Evolutionary conservation across 1,284 basidiomycete genomes (phyloP), one percentile per base, ranked within the genome.

Genomic region (Ustilago lituana): DNA sequence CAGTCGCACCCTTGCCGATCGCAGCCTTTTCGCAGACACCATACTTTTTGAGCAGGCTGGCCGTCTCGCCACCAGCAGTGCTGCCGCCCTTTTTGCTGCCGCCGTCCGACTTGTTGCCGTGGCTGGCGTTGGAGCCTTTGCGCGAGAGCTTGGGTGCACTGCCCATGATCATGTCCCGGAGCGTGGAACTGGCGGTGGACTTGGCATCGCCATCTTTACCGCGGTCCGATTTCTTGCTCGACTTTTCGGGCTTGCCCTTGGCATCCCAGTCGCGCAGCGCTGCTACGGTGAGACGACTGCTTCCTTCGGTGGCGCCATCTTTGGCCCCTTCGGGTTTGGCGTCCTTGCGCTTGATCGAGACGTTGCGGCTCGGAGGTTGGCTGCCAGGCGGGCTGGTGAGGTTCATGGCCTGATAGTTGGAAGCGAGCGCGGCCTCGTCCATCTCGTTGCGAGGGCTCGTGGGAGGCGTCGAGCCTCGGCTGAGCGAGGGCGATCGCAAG

Each of bases 1-100:
- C 94, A 5, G 95, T 98, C 11, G 95, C 96, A 32, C 95, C 95
- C 83, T 95, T 97, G 44, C 95, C 95, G 74, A 98, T 97, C 9
- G 94, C 93, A 15, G 94, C 89, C 84, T 94, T 93, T 84, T 96
- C 93, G 84, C 94, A 98, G 5, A 97, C 90, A 31, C 95, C 95
- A 79, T 98, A 98, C 86, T 98, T 98, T 83, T 95, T 90, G 50
- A 82, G 74, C 41, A 84, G 53, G 17, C 72, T 75, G 7, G 78
- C 72, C 14, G 76, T 76, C 44, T 80, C 78, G 35, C 73, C 75
- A 14, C 66, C 63, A 1, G 58, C 58, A 24, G 69, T 61, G 54
- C 61, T 70, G 19, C 58, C 58, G 23, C 71, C 71, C 58, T 78
- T 80, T 35, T 74, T 74, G 54, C 59, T 59, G 20, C 73, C 76